Percentiles rank a stretch among this genome's conserved stretches.
phyloP scores from a whole-genome alignment of 306 rosid genomes.

The Cucurbita pepo region DNA sequence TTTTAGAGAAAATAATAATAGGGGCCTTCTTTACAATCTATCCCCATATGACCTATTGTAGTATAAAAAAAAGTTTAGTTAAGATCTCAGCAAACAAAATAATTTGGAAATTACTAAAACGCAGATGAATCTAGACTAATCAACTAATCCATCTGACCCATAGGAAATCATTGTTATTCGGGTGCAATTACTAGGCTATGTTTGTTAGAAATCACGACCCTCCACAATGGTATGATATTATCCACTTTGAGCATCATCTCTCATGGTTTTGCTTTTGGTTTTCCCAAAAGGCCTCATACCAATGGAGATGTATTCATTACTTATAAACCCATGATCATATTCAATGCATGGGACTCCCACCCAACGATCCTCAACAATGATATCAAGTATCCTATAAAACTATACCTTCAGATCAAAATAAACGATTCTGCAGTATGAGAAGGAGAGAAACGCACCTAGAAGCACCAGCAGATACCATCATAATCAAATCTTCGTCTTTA shows the following conservation, averaged over 20 bases:
- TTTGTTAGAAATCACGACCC: no score
- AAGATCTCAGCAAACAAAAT: neutral
- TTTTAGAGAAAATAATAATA: neutral
- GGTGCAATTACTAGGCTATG: neutral
- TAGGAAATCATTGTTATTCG: neutral
- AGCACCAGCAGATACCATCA: constrained; percentile 52
- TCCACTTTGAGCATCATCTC: no score
- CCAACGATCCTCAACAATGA: no score
- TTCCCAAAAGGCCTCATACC: no score
- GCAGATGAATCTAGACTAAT: neutral
- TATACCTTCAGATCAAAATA: neutral
- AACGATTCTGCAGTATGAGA: neutral
- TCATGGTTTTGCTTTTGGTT: no score
- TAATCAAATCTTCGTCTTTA: constrained; percentile 77
- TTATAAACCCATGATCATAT: no score
- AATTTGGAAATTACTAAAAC: neutral
- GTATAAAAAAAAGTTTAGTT: neutral
- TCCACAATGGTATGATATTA: no score
- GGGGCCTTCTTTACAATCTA: neutral
- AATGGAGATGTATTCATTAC: no score
- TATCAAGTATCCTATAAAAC: neutral
- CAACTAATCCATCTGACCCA: neutral
- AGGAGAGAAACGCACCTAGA: constrained; percentile 29
- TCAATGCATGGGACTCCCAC: no score
- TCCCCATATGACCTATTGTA: neutral